These are phyloP conservation scores for Hypoxylon sp. DNA, from an alignment of 2,329 filamentous ascomycete species.

Conservation along the genomic window DNA sequence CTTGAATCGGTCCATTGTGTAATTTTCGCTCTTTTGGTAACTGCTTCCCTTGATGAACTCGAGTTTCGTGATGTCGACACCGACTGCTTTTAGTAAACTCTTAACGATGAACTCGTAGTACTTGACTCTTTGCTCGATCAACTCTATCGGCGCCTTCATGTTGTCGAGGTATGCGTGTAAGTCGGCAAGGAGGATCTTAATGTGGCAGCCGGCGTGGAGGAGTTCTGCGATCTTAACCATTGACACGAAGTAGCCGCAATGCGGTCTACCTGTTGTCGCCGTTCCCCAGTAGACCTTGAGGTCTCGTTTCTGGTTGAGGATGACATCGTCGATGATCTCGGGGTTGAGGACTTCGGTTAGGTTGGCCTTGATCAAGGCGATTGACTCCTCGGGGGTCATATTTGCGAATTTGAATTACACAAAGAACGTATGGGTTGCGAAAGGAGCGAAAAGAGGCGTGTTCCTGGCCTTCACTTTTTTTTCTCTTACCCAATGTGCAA, in stretches of 20 bases:
- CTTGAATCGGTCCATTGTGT: conserved; percentile 91
- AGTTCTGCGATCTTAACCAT: conserved; percentile 92
- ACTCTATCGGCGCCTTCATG: conserved; percentile 88
- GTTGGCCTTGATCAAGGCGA: conserved; percentile 84
- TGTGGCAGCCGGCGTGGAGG: conserved; percentile 85
- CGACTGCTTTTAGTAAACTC: conserved; percentile 80
- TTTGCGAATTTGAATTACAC: conserved; percentile 9
- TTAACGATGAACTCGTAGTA: conserved; percentile 88
- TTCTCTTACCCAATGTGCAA: conserved; percentile 4
- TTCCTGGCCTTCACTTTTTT: conserved; percentile 3
- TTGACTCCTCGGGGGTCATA: conserved; percentile 70
- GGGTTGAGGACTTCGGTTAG: conserved; percentile 86
- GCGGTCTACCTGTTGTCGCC: conserved; percentile 77
- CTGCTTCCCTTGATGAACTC: conserved; percentile 87
- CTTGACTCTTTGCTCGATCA: conserved; percentile 83
- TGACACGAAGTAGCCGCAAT: conserved; percentile 91
- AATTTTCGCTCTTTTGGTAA: conserved; percentile 81
- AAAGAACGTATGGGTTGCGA: conserved; percentile 5
- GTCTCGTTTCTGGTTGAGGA: conserved; percentile 78
- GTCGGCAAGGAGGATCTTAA: conserved; percentile 83
- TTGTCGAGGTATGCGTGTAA: conserved; percentile 85
- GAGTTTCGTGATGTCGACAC: conserved; percentile 83
- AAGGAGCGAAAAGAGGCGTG: not conserved
- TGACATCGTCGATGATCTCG: conserved; percentile 80
- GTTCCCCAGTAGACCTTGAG: conserved; percentile 91